Percentiles rank a stretch among this genome's conserved stretches.
Evolutionary conservation across 805 yeast species (phyloP).

Genomic region (Barnettozyma siamensis): DNA sequence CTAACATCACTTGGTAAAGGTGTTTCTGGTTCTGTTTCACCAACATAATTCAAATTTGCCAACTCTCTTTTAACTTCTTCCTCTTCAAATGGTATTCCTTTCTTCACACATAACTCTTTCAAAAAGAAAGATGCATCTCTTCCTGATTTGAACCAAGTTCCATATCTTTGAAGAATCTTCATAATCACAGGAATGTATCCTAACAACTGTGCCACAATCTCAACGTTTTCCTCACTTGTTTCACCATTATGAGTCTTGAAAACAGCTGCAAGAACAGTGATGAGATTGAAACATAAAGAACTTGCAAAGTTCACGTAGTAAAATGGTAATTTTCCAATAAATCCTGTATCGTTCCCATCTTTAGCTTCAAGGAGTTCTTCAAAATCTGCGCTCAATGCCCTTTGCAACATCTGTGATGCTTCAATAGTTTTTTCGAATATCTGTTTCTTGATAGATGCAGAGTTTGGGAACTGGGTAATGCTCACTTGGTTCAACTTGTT

Average conservation of each 20-base stretch:
- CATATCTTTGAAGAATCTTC: not conserved
- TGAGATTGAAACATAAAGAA: conserved; percentile 5
- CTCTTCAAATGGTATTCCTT: not conserved
- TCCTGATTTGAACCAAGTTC: not conserved
- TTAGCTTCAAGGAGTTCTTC: conserved; percentile 2
- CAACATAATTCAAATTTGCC: too few species aligned
- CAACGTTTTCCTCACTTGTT: not conserved
- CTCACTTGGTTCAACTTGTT: conserved; percentile 20
- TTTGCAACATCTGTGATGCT: conserved; percentile 14
- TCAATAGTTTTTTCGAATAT: not conserved
- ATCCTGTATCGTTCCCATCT: not conserved
- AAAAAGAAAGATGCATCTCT: not conserved
- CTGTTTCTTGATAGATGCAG: not conserved
- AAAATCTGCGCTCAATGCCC: conserved; percentile 14
- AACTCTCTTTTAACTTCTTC: not conserved
- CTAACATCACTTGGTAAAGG: too few species aligned
- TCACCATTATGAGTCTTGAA: not conserved
- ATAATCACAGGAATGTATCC: not conserved
- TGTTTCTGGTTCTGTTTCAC: too few species aligned
- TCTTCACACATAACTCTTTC: not conserved
- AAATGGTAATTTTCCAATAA: conserved; percentile 13
- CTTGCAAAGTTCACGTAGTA: conserved; percentile 11
- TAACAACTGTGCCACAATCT: not conserved
- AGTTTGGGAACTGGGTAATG: not conserved
- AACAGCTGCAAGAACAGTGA: conserved; percentile 2